Percentiles rank a stretch among this genome's conserved stretches.
Evolutionary conservation across 1,284 basidiomycete species (phyloP).

Genomic region (Amylostereum chailletii): DNA sequence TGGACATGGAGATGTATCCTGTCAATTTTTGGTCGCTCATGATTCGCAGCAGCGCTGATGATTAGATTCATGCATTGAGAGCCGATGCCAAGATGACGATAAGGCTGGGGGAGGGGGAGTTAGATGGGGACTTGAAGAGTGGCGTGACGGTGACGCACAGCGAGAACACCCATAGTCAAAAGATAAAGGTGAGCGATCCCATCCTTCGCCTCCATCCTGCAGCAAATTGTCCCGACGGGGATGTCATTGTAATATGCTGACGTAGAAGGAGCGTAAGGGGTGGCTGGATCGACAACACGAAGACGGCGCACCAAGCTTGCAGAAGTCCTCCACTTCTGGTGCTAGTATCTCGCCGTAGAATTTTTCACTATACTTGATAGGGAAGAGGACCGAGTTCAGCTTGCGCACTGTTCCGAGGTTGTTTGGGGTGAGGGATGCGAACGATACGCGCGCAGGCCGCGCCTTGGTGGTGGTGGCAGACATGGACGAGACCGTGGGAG

Average conservation of each 20-base stretch:
- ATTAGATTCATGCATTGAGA: constrained; percentile 60
- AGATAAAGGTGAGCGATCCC: constrained; percentile 56
- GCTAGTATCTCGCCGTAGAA: constrained; percentile 69
- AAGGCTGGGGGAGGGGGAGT: constrained; percentile 42
- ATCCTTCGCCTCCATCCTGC: constrained; percentile 62
- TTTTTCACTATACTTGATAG: constrained; percentile 75
- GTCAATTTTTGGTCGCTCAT: constrained; percentile 50
- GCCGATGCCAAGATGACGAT: constrained; percentile 65
- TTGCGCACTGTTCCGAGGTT: constrained; percentile 72
- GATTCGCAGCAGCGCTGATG: constrained; percentile 48
- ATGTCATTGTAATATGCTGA: constrained; percentile 81
- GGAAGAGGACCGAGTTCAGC: constrained; percentile 73
- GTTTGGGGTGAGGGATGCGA: constrained; percentile 66
- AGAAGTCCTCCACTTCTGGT: constrained; percentile 69
- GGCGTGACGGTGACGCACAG: constrained; percentile 33
- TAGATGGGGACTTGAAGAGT: constrained; percentile 6
- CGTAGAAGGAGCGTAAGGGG: constrained; percentile 1
- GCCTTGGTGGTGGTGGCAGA: constrained; percentile 23
- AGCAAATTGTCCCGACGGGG: constrained; percentile 76
- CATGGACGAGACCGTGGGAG: constrained; percentile 14
- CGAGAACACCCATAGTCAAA: constrained; percentile 80
- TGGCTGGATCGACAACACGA: background rate
- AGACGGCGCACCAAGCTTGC: constrained; percentile 55
- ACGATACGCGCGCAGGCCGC: constrained; percentile 45
- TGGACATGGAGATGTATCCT: constrained; percentile 76